Base-by-base conservation (phyloP, 176 grass and related monocot genomes). In the Aegilops tauschii region DNA sequence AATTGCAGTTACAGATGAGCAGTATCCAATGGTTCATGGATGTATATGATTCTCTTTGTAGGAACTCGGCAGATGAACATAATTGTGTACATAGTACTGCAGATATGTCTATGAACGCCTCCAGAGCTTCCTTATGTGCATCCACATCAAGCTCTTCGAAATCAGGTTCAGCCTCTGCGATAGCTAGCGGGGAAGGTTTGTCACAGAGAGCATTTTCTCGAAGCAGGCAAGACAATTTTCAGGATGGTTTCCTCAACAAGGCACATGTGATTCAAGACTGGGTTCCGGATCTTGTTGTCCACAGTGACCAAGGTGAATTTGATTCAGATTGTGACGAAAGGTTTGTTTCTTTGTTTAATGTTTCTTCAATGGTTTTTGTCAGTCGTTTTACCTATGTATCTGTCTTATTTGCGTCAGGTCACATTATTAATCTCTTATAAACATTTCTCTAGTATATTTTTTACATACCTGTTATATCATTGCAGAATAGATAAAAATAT, bases 241-340 rank as follows among this genome's bases (percentile, higher is more conserved):
- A 92, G 68, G 94, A 94, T 84, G 80, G 85, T 79, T 96, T 91
- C 73, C 83, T 95, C 47, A 81, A 90, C 78, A 91, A 87, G 78
- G 86, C 93, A 76, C 84, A 91, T 66, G 54, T 98, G 17, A 98
- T 98, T 90, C 87, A 92, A n/a, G 83, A 98, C 80, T 98, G 93
- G 93, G 85, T 98, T 18, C 91, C 93, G 18, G 87, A 91, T 65
- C 88, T 88, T 67, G 69, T 75, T 88, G 73, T 81, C 47, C 77
- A 86, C 16, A 77, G 91, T 76, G 92, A 93, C 81, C 81, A 82
- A 68, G 81, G 75, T 42, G 82, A 95, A 58, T 42, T 82, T 78
- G 97, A 87, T 80, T 90, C 93, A 89, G 97, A 94, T 82, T 95
- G 85, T 63, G 93, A 94, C 13, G 90, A 90, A 86, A 98, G 97